A percentile compares a stretch with the other conserved stretches of the same genome.
Evolutionary conservation across 2,329 filamentous ascomycete genomes (phyloP).

Genomic region (Claviceps quebecensis): DNA sequence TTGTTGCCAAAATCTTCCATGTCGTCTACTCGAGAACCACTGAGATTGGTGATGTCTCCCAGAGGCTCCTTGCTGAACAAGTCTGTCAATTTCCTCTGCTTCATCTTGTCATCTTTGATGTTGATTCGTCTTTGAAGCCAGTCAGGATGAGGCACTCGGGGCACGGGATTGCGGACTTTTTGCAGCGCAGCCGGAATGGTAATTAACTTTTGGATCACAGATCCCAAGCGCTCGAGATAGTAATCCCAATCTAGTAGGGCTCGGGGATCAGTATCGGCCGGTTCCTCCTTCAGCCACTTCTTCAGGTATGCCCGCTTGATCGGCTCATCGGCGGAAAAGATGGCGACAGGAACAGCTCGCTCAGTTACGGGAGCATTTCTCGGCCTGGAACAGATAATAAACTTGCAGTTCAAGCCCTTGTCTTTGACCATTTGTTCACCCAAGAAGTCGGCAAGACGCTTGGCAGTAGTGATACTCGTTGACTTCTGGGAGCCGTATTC

Average conservation of each 20-base stretch:
- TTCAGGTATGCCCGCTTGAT: slow-evolving; percentile 81
- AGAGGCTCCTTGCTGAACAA: slow-evolving; percentile 62
- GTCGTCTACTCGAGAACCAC: slow-evolving; percentile 42
- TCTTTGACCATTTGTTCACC: slow-evolving; percentile 99
- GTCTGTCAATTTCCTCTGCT: slow-evolving; percentile 97
- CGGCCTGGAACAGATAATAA: slow-evolving; percentile 85
- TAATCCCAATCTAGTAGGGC: slow-evolving; percentile 93
- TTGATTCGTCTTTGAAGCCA: slow-evolving; percentile 93
- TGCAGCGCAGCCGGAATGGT: slow-evolving; percentile 95
- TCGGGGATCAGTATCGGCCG: slow-evolving; percentile 77
- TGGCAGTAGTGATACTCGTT: slow-evolving; percentile 97
- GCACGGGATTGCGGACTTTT: slow-evolving; percentile 88
- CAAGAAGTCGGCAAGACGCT: slow-evolving; percentile 85
- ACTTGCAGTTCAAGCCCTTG: slow-evolving; percentile 98
- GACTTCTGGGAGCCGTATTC: slow-evolving; percentile 95
- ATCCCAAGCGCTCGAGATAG: slow-evolving; percentile 88
- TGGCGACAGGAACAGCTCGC: slow-evolving; percentile 83
- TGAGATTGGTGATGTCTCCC: slow-evolving; percentile 57
- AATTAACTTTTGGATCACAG: slow-evolving; percentile 96
- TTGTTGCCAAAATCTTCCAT: slow-evolving; percentile 70
- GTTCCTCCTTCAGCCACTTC: slow-evolving; percentile 93
- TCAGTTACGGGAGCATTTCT: slow-evolving; percentile 88
- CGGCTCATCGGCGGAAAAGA: slow-evolving; percentile 84
- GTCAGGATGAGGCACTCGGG: slow-evolving; percentile 83
- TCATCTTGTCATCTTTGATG: slow-evolving; percentile 90